Percentiles rank a stretch among this genome's conserved stretches.
These are phyloP conservation scores for Spongispora temasekensis DNA, from an alignment of 1,284 basidiomycete species.

Conservation along the genomic window DNA sequence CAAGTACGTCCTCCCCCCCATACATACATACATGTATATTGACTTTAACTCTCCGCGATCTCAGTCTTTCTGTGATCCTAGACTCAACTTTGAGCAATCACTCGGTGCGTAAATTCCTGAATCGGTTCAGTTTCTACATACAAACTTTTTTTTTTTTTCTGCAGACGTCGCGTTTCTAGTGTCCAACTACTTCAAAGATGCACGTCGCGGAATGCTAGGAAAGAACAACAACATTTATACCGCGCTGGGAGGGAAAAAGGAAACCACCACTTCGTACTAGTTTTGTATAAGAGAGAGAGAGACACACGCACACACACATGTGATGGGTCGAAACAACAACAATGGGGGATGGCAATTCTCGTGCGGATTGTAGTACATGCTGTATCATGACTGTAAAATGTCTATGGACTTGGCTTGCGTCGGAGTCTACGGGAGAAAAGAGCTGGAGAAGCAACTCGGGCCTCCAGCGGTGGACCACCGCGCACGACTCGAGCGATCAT, in stretches of 20 bases:
- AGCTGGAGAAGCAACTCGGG: too few relatives aligned
- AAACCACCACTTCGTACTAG: background rate
- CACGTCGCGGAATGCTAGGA: constrained; percentile 42
- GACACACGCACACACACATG: too few relatives aligned
- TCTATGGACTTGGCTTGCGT: background rate
- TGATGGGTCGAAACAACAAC: background rate
- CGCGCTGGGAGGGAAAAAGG: constrained; percentile 32
- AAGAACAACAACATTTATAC: constrained; percentile 30
- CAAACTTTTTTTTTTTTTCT: background rate
- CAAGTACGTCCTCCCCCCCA: constrained; percentile 49
- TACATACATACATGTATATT: too few relatives aligned
- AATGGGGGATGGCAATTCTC: too few relatives aligned
- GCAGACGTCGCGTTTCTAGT: constrained; percentile 78
- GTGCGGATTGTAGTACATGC: too few relatives aligned
- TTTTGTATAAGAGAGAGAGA: too few relatives aligned
- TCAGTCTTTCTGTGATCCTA: constrained; percentile 79
- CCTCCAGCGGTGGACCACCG: too few relatives aligned
- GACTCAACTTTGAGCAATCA: constrained; percentile 82
- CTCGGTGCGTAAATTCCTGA: constrained; percentile 49
- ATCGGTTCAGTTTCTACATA: background rate
- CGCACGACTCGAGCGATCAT: constrained; percentile 43
- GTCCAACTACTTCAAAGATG: constrained; percentile 76
- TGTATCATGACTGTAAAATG: too few relatives aligned
- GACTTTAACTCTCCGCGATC: background rate
- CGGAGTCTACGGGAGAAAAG: background rate